These are phyloP conservation scores for Lablab purpureus DNA, from an alignment of 306 rosid species.

Conservation along the genomic window DNA sequence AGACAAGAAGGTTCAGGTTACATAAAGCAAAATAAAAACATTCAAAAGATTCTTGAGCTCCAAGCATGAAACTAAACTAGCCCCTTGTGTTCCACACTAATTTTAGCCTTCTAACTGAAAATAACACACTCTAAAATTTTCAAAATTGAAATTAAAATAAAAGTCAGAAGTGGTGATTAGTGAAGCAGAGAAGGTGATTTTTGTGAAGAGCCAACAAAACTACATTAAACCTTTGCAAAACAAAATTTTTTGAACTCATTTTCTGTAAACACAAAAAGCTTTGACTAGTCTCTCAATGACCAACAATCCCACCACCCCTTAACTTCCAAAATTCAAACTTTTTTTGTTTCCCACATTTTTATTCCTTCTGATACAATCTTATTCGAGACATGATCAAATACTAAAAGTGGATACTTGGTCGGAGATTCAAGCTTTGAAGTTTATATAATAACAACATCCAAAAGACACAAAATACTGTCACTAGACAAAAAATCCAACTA, in stretches of 20 bases:
- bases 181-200: slow-evolving; percentile 29
- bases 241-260: not conserved
- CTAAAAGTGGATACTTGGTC: not conserved
- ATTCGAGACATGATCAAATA: not conserved
- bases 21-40: slow-evolving; percentile 5
- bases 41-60: not conserved
- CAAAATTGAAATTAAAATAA: slow-evolving; percentile 1
- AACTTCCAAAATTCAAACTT: not conserved
- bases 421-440: slow-evolving; percentile 1
- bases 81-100: not conserved
- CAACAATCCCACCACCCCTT: slow-evolving; percentile 9
- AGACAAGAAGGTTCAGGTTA: slow-evolving; percentile 11
- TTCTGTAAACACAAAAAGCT: slow-evolving; percentile 1
- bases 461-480: not conserved
- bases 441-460: not conserved
- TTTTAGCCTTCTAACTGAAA: not conserved
- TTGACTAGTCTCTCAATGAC: not conserved
- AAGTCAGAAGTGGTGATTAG: not conserved
- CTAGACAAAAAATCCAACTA: not conserved
- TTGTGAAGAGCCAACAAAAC: not conserved
- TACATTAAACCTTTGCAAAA: not conserved
- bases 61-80: not conserved
- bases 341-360: not conserved
- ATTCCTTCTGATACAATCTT: not conserved
- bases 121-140: not conserved